Evolutionary conservation across 1,139 yeast species (phyloP), one percentile per base, ranked within the genome.

Genomic region (Saccharomyces hybrid): DNA sequence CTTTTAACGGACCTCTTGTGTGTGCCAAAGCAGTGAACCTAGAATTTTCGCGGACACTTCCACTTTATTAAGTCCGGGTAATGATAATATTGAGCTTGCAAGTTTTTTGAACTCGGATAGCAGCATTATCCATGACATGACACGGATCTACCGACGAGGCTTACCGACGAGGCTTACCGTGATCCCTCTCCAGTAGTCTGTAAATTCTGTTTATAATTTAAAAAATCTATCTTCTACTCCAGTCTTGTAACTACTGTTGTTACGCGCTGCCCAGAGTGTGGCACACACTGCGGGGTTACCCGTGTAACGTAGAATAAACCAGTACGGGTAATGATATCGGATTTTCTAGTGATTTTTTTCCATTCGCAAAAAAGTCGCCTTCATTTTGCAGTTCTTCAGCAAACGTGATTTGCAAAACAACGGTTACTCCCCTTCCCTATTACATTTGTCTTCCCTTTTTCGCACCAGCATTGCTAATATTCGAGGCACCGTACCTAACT

Each of bases 301-400:
- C 44, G 44, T n/a, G n/a, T 14, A n/a, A n/a, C 16, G 13, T 32
- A 6, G 14, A 6, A n/a, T 5, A n/a, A n/a, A 6, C n/a, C 14
- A 5, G 6, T 32, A 32, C 38, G 38, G 38, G 38, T 32, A 32
- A 32, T 32, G 16, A n/a, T 32, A 7, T n/a, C 16, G 8, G 16
- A 32, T 41, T 28, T 23, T 47, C 49, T 26, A 19, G 38, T 16
- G 34, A 27, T 47, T 47, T 47, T 47, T 47, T 38, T 38, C 19
- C 44, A 38, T 38, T 38, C 44, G 44, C 44, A 38, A 38, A 38
- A 38, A 38, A 38, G 11, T 38, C 44, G 44, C 25, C n/a, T 38
- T 38, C 44, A 38, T 38, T 38, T 38, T 38, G 25, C 44, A 38
- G 44, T 19, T 38, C 44, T 38, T 38, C 25, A 9, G 44, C 44